Base-by-base conservation (phyloP, 371 early-diverging fungal species). In the Mortierella sp. region DNA sequence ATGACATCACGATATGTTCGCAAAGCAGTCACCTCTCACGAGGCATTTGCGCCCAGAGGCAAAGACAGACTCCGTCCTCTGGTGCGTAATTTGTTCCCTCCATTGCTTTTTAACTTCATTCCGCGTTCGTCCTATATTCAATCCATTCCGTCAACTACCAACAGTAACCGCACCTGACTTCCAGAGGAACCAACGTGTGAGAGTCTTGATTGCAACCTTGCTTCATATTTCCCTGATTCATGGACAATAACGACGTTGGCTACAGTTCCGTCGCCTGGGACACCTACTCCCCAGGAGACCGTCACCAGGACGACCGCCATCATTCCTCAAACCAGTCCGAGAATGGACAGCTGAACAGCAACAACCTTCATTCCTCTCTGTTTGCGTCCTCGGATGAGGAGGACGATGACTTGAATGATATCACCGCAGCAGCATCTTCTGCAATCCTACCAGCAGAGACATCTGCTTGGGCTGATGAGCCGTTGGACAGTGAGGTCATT, bases 251-350 rank as follows among this genome's bases (percentile, higher is more conserved):
- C 76, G 69, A 75, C 65, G 46, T 68, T 17, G 76, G 76, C 12
- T 75, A 68, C 61, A 68, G 64, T 46, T 68, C 76, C 4, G 76
- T 75, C 21, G 76, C 69, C 31, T 75, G 76, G 76, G 76, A 75
- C 58, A 75, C 76, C 8, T 68, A 75, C 39, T 62, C 67, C 19
- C 67, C 73, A 7, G 51, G 48, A 15, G 56, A 41, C 51, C 31
- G 49, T 34, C 49, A 58, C 24, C 56, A 48, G 37, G 52, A 65
- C 49, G 43, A 72, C 56, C 23, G 47, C 39, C 34, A 21, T 31
- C 24, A 39, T 12, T 34, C 32, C 12, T 27, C 53, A n/a, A n/a
- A n/a, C 6, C 7, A 30, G 8, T 51, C 30, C 42, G 52, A 68
- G 43, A 56, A 67, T 37, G 42, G 50, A 28, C 48, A 21, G 47